Evolutionary conservation across 2,329 filamentous ascomycete genomes (phyloP), one percentile per base, ranked within the genome.

Genomic region (Penicillium palitans): DNA sequence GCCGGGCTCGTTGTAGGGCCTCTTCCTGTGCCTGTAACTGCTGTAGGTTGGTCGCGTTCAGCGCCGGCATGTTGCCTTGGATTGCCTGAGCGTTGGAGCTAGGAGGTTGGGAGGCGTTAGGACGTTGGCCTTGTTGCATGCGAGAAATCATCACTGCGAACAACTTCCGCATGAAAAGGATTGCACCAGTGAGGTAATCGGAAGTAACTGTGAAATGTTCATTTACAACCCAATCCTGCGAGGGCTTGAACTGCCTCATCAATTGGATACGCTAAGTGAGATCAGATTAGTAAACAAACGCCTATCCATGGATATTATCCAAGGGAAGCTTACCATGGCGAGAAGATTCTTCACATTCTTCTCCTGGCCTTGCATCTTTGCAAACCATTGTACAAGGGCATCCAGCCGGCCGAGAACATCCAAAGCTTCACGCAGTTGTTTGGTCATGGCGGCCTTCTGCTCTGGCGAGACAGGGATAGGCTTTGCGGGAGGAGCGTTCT

Each of bases 21-120:
- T 80, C 72, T 61, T 81, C 74, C 57, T 81, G 78, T 59, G 81
- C 71, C 60, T 79, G 76, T 57, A 77, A 70, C 47, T 76, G 79
- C 58, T 81, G 77, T 10, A 81, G 70, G 58, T 80, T 81, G 40
- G 74, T 74, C 65, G 79, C 75, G 70, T 79, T 76, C 65, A 79
- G 62, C 62, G 72, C 70, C 5, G 73, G 66, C 51, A 72, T 74
- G 55, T 60, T 69, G 39, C 64, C 59, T 58, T 71, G 70, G 15
- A 52, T 61, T 10, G 60, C 40, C 59, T 66, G 68, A 44, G 66
- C 65, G 46, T 52, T 55, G 31, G 66, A 50, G 12, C 54, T 51
- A 25, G 66, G 33, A 31, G 59, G 60, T 40, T 69, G 68, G 19
- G 68, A 53, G 8, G 55, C 61, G 44, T 64, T 63, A 37, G 69